Conservation (phyloP, 305 asterid genomes). For the Coffea humblotiana region DNA sequence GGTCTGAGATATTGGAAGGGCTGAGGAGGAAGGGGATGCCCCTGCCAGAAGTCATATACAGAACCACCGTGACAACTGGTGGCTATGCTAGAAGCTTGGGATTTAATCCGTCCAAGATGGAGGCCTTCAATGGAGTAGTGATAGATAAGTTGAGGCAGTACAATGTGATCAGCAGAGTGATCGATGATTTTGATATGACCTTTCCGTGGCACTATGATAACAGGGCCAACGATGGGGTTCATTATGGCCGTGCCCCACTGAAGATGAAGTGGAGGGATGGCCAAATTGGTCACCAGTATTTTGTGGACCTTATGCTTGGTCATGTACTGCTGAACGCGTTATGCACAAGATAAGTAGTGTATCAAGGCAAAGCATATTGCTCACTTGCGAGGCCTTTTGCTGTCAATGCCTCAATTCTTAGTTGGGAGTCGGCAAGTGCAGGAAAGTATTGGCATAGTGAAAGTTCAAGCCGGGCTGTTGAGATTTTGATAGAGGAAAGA, state of each 20-base stretch:
- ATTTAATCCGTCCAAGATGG: conserved; percentile 91
- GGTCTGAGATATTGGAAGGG: conserved; percentile 65
- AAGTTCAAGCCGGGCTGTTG: conserved; percentile 1
- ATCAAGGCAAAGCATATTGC: neutral
- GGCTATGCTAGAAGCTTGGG: conserved; percentile 73
- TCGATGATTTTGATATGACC: conserved; percentile 83
- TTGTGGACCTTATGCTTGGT: conserved; percentile 87
- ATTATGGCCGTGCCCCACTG: conserved; percentile 88
- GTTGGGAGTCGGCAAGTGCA: neutral
- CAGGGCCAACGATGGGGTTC: conserved; percentile 91
- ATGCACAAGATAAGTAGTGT: conserved; percentile 27
- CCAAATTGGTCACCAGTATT: conserved; percentile 80
- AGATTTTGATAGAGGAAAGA: conserved; percentile 10
- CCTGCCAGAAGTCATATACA: conserved; percentile 58
- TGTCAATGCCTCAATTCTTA: neutral
- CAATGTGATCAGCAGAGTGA: conserved; percentile 48
- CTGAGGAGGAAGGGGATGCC: conserved; percentile 45
- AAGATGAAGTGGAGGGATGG: conserved; percentile 87
- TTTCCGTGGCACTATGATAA: conserved; percentile 93
- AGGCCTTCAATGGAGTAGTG: conserved; percentile 84
- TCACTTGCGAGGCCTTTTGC: neutral
- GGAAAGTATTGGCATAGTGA: neutral
- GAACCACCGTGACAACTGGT: conserved; percentile 85
- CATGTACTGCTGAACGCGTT: conserved; percentile 73
- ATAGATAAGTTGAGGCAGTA: conserved; percentile 66